Base-by-base conservation (phyloP, 2,329 filamentous ascomycete species). In the Diaporthe sp. region DNA sequence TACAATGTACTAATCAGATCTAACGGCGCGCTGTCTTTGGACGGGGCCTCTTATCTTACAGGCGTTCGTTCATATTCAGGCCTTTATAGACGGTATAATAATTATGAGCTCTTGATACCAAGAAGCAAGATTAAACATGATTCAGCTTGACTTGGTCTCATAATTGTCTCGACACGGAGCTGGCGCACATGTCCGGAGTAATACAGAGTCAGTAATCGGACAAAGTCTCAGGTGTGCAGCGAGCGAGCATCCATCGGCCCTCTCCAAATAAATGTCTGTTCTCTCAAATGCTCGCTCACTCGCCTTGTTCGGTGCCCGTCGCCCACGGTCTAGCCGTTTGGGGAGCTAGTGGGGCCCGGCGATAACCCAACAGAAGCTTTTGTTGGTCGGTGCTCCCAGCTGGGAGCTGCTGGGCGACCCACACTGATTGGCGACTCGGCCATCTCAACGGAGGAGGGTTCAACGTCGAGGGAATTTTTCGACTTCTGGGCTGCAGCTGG, bases 281-380 rank as follows among this genome's bases (percentile, higher is more conserved):
- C 34, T 68, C 34, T 4, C 63, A 55, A 47, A 28, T 61, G 31
- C 25, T 60, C 70, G 55, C 58, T 72, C 31, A 37, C 47, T 72
- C 49, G 44, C 42, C 68, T 22, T 20, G 57, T 76, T 76, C 75
- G 73, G 75, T 75, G 60, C 63, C 75, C 75, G 75, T 76, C 60
- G 70, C 20, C 47, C 31, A 67, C 65, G 55, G 51, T 13, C 74
- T 61, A 71, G 58, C 68, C 70, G 55, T 58, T 60, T 42, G 44
- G 63, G 71, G 49, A n/a, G 44, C 47, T 75, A 72, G 73, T 25
- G 73, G 73, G 73, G 5, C 34, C 22, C 13, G 31, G 58, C 58
- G 71, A 65, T 57, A 65, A 68, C 75, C 73, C 73, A 75, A 75
- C 73, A 75, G 75, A 73, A 76, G 70, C 49, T 72, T 75, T 65